phyloP scores from a whole-genome alignment of 306 rosid genomes.

The Cicer judaicum region DNA sequence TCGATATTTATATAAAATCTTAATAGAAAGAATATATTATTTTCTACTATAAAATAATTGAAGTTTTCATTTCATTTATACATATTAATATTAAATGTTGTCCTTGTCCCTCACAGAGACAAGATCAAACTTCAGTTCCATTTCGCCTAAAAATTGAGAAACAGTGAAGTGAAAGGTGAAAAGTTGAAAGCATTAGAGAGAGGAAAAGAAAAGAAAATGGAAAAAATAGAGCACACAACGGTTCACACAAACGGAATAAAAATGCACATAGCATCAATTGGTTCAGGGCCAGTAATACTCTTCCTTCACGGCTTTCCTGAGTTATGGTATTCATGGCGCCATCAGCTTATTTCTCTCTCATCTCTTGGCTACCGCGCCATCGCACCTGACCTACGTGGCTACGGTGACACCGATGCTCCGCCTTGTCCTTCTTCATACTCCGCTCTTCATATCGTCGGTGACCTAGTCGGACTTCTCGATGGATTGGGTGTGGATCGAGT shows the following conservation, averaged over 20 bases:
- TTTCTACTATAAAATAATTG: no score
- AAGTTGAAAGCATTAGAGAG: background rate
- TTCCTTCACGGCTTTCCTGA: constrained; percentile 78
- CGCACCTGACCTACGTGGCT: constrained; percentile 82
- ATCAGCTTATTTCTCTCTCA: constrained; percentile 69
- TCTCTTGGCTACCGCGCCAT: constrained; percentile 70
- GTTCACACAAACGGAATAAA: constrained; percentile 67
- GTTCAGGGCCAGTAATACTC: constrained; percentile 65
- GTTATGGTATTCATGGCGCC: constrained; percentile 83
- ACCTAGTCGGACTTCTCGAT: constrained; percentile 70
- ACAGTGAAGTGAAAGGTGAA: no score
- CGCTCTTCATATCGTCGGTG: constrained; percentile 63
- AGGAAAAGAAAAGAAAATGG: constrained; percentile 46
- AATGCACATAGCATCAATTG: constrained; percentile 75
- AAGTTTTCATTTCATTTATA: no score
- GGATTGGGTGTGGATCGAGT: constrained; percentile 54
- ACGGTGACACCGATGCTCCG: constrained; percentile 76
- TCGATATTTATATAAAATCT: no score
- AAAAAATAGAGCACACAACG: constrained; percentile 61
- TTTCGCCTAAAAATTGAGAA: background rate
- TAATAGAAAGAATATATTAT: no score
- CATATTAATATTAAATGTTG: no score
- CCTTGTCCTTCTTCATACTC: constrained; percentile 56
- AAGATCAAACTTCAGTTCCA: background rate
- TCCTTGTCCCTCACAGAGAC: no score